Base-by-base conservation (phyloP, 1,284 basidiomycete species). In the Austroboletus novae-zelandiae region DNA sequence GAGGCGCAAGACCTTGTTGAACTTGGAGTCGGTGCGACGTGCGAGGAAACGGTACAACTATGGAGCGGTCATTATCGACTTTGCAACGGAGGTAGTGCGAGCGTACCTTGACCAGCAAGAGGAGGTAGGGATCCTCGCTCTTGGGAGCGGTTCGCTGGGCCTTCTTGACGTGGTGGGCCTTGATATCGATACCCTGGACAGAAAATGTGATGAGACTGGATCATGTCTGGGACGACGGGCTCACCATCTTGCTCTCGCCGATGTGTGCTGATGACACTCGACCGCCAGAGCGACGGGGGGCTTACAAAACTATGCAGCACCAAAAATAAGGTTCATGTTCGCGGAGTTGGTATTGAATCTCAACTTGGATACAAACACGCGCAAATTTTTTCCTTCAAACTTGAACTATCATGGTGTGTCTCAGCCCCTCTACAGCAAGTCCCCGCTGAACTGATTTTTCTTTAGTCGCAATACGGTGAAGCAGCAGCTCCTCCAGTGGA, bases 21-120 rank as follows among this genome's bases (percentile, higher is more conserved):
- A 99, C 62, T 79, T 78, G 56, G 93, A 86, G 72, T 98, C 93
- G 51, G 97, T 99, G 68, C 97, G 89, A 69, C 97, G 90, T 59
- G 96, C 95, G 59, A 99, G 81, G 86, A 99, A 99, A 68, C 96
- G 94, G 83, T 99, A 99, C 61, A 99, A 86, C 96, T 97, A 64
- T 36, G 56, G 29, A 29, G 40, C 30, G 8, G 53, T 61, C 32
- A 51, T 50, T 41, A 45, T 51, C 31, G 35, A 23, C 35, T 56
- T 43, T 48, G 42, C 20, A 9, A 45, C 36, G 23, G 51, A 39
- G 14, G 32, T 14, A 29, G 34, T 14, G 32, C 18, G 29, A 31
- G 68, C 75, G 59, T 68, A 94, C 94, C 86, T 99, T 98, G 75
- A 99, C 96, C 58, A 99, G 87, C 68, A 98, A 84, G 70, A 98